Base-by-base conservation (phyloP, 2,329 filamentous ascomycete genomes). In the Onygena corvina region DNA sequence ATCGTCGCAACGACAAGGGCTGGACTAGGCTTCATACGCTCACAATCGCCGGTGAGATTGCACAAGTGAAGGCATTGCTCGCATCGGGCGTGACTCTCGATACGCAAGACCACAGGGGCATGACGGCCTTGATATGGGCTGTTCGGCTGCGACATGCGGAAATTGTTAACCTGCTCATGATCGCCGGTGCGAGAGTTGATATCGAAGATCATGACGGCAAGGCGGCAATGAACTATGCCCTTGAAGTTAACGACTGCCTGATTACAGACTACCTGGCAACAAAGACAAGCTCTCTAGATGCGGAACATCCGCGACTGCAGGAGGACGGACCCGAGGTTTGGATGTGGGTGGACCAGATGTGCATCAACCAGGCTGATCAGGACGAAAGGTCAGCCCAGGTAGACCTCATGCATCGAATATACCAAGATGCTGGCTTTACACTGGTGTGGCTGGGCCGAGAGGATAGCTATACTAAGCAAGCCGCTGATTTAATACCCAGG, bases 381-480 rank as follows among this genome's bases (percentile, higher is more conserved):
- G 49, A 45, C 6, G 55, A 56, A 18, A 49, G 53, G 12, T 52
- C 49, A 8, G 46, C 51, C 4, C 54, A 56, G 33, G 51, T 56
- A 3, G 34, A 42, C 16, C 40, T 56, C 12, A 57, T 57, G 54
- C 48, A 47, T 18, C 18, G 46, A 9, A 53, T 57, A 23, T 57
- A 57, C 21, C 23, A 35, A 6, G 40, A 49, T 36, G 52, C 52
- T 1, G 33, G 30, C 11, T 50, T 50, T 49, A 57, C 58, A 0
- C 42, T 56, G 47, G 36, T 58, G 8, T 59, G 57, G 57, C 50
- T 59, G 18, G 57, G 56, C 18, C n/a, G 36, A 8, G 49, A 54
- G 16, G 51, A 50, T 7, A 48, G 48, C 6, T 34, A 54, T 33
- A 53, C 52, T 12, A 38, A 52, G 21, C 14, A 44, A 14, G 52